Evolutionary conservation across 768 basidiomycete genomes (phyloP).

Genomic region (Lactifluus volemus): DNA sequence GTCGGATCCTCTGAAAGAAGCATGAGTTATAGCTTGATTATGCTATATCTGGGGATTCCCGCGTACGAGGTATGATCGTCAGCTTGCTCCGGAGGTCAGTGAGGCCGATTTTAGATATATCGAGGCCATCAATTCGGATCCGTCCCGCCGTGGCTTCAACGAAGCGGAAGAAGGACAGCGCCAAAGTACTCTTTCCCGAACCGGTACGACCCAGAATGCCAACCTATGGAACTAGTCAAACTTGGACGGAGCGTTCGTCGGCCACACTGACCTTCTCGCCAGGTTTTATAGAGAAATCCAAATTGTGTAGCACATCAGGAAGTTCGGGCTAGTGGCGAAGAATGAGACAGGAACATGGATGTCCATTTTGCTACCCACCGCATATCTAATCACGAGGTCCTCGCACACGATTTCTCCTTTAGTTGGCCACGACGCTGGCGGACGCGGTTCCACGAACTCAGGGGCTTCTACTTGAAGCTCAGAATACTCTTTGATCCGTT

Average conservation of each 20-base stretch:
- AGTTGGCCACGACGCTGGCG: slow-evolving; percentile 70
- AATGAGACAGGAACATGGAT: slow-evolving; percentile 8
- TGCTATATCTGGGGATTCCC: background rate
- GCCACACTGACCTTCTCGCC: slow-evolving; percentile 60
- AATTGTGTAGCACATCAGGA: slow-evolving; percentile 72
- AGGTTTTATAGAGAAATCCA: slow-evolving; percentile 65
- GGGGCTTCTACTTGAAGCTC: slow-evolving; percentile 69
- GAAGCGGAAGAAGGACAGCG: slow-evolving; percentile 81
- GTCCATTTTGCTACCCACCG: slow-evolving; percentile 39
- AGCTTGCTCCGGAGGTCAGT: slow-evolving; percentile 71
- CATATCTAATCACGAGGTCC: slow-evolving; percentile 68
- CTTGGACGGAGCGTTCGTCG: background rate
- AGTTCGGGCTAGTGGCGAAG: slow-evolving; percentile 56
- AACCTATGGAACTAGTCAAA: slow-evolving; percentile 32
- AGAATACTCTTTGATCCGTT: slow-evolving; percentile 88
- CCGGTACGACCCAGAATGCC: slow-evolving; percentile 65
- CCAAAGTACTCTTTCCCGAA: slow-evolving; percentile 70
- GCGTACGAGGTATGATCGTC: slow-evolving; percentile 68
- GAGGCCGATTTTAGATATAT: slow-evolving; percentile 72
- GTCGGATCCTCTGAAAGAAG: slow-evolving; percentile 69
- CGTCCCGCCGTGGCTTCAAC: slow-evolving; percentile 77
- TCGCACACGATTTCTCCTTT: slow-evolving; percentile 61
- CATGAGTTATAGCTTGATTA: background rate
- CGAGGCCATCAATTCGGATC: slow-evolving; percentile 69
- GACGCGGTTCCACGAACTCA: slow-evolving; percentile 83